A percentile compares a stretch with the other conserved stretches of the same genome.
These are phyloP conservation scores for Auricularia heimuer DNA, from an alignment of 768 basidiomycete species.

Conservation along the genomic window DNA sequence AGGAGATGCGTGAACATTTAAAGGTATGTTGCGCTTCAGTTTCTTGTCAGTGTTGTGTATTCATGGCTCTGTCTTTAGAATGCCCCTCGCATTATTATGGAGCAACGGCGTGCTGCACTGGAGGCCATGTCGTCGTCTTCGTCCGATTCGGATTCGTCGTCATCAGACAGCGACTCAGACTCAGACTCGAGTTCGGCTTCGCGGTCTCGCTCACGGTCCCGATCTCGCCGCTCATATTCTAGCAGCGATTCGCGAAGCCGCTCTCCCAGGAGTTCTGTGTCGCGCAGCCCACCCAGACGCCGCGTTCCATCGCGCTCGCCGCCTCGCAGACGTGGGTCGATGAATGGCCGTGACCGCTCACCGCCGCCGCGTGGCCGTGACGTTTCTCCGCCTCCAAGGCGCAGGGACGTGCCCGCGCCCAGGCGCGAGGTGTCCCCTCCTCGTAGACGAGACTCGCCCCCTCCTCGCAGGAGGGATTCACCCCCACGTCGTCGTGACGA, in stretches of 20 bases:
- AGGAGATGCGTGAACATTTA: constrained; percentile 93
- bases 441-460: constrained; percentile 11
- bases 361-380: constrained; percentile 13
- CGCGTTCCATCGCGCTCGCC: constrained; percentile 6
- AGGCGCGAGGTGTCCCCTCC: constrained; percentile 18
- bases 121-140: constrained; percentile 51
- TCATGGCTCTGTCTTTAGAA: constrained; percentile 42
- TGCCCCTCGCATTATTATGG: constrained; percentile 86
- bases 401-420: constrained; percentile 14
- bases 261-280: constrained; percentile 11
- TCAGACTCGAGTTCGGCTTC: constrained; percentile 18
- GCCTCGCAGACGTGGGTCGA: not conserved
- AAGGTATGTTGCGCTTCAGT: constrained; percentile 44
- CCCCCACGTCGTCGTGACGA: constrained; percentile 7
- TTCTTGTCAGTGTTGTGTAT: not conserved
- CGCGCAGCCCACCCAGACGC: not conserved
- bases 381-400: constrained; percentile 6
- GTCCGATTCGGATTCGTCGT: constrained; percentile 28
- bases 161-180: constrained; percentile 31
- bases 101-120: constrained; percentile 81
- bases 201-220: constrained; percentile 8
- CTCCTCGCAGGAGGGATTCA: constrained; percentile 9
- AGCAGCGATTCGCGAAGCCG: not conserved
- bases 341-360: not conserved
- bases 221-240: constrained; percentile 6